Base-by-base conservation (phyloP, 805 yeast genomes). In the Starmerella lactis-condensi region DNA sequence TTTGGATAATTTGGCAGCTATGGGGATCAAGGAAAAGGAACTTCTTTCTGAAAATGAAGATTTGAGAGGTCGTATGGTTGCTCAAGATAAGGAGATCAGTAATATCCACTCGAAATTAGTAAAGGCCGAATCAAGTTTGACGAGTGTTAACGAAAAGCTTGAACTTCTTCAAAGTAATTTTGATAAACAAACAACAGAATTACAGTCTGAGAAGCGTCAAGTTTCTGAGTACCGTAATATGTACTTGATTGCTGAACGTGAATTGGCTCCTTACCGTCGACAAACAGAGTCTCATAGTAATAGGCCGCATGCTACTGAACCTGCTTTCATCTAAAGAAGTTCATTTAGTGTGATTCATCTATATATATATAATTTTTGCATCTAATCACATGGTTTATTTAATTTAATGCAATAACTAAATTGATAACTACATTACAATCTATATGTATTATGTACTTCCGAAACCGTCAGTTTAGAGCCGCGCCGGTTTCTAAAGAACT, bases 181-280 rank as follows among this genome's bases (percentile, higher is more conserved):
- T n/a, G n/a, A n/a, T n/a, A n/a, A n/a, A n/a, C n/a, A n/a, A n/a
- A n/a, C n/a, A n/a, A n/a, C n/a, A n/a, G n/a, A n/a, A n/a, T n/a
- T n/a, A n/a, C n/a, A n/a, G n/a, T n/a, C 67, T 15, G 54, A 62
- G 2, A 63, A 62, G 35, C 58, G 77, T 32, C 75, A 68, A 35
- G 58, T 61, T 18, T 49, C 58, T 3, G 69, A 64, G 28, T 52
- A 60, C 38, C 61, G 62, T 34, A 74, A 69, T 43, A 53, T 51
- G 23, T 48, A 62, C 33, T 45, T 69, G 30, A 40, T 53, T 29
- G 47, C 69, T 37, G 73, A 70, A 45, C 60, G 57, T 36, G 75
- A 70, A 45, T 53, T 69, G 11, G 58, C 66, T 13, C 34, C 30
- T 30, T 62, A 26, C 25, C 33, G 40, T 10, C 8, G 29, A 12